These are phyloP conservation scores for Cyberlindnera veronae DNA, from an alignment of 805 yeast genomes.

Conservation along the genomic window DNA sequence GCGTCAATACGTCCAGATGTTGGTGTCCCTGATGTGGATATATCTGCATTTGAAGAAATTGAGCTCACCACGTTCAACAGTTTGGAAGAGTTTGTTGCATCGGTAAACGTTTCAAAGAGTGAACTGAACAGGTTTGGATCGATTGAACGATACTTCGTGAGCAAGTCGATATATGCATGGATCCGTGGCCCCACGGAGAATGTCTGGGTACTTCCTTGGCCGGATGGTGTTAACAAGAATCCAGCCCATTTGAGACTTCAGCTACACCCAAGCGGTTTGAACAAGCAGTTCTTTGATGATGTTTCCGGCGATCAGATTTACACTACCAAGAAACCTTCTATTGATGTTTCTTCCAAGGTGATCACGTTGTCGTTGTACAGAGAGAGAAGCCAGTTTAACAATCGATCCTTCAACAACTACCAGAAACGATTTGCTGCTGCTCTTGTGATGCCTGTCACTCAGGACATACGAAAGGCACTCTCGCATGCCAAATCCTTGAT, in stretches of 20 bases:
- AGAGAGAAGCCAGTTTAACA: conserved; percentile 10
- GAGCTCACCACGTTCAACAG: conserved; percentile 35
- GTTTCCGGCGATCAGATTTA: conserved; percentile 11
- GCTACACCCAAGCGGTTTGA: conserved; percentile 13
- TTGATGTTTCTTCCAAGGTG: conserved; percentile 20
- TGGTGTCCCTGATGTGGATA: conserved; percentile 1
- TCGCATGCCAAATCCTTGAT: conserved; percentile 6
- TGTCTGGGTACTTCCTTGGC: conserved; percentile 32
- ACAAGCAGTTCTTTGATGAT: conserved; percentile 14
- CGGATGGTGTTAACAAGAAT: conserved; percentile 13
- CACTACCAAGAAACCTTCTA: conserved; percentile 11
- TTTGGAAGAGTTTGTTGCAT: conserved; percentile 32
- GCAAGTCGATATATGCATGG: conserved; percentile 34
- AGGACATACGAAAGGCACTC: conserved; percentile 21
- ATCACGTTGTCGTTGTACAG: conserved; percentile 16
- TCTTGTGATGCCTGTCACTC: conserved; percentile 24
- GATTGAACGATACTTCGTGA: conserved; percentile 4
- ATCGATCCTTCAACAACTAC: conserved; percentile 8
- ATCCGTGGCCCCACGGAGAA: conserved; percentile 27
- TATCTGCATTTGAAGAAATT: conserved; percentile 11
- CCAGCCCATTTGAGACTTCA: conserved; percentile 27
- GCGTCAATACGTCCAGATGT: neutral
- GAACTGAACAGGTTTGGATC: conserved; percentile 5
- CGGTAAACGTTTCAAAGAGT: neutral
- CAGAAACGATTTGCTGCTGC: conserved; percentile 18